Evolutionary conservation across 164 flowering plant species (phyloP), one percentile per base, ranked within the genome.

Genomic region (Akebia trifoliata): DNA sequence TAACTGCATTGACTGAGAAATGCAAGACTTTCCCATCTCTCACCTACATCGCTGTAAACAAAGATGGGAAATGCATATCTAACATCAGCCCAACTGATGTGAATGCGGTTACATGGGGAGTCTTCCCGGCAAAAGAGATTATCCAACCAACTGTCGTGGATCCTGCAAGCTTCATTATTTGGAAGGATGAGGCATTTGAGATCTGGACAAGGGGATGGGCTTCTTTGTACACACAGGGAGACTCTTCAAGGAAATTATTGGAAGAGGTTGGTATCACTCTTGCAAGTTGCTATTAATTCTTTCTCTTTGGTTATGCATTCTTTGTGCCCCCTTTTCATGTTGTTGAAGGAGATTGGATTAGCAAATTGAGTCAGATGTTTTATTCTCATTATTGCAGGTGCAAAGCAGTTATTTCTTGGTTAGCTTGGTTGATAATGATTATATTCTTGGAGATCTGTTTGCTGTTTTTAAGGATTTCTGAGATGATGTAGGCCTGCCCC

Each of bases 151-250:
- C 93, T 17, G 83, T 92, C 34, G 96, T 89, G 6, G 95, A 92
- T 74, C 87, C 98, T 38, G 69, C 82, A 31, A 91, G 96, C 73
- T 91, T 91, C 64, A 38, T 72, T 57, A 81, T 88, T 26, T 91
- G 96, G 97, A 91, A 91, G 80, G 96, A 91, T 51, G 97, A 91
- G 72, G 97, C 97, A 37, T 91, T 91, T 55, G 92, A 88, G 61
- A 83, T 86, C 44, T 91, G 96, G 96, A 74, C 86, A 7, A 82
- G 74, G 70, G 79, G 74, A 45, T 90, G 97, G 97, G 93, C 82
- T 30, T 39, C 40, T 48, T 59, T 83, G 63, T 90, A 76, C 69
- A 81, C 84, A 9, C 93, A 90, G 48, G 83, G 61, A 35, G 95
- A 87, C 50, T 72, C 83, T 39, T 87, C 97, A 25, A 69, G 67